phyloP scores from a whole-genome alignment of 148 eudicot genomes.

The Hydrangea macrophylla region DNA sequence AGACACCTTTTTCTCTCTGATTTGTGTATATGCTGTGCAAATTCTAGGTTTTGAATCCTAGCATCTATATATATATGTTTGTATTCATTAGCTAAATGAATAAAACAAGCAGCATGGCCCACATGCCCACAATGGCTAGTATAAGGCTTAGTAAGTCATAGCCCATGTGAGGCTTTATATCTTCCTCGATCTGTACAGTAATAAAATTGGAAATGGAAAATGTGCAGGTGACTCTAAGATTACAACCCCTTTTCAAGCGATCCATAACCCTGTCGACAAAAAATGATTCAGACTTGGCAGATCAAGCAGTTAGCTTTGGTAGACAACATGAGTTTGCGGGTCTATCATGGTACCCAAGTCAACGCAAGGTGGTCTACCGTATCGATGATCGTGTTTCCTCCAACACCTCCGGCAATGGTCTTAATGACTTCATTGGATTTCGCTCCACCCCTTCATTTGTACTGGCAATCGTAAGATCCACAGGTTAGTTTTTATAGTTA shows the following conservation, averaged over 20 bases:
- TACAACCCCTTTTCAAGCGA: conserved; percentile 66
- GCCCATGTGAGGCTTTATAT: too few relatives aligned
- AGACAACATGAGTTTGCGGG: conserved; percentile 65
- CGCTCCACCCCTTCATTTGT: conserved; percentile 36
- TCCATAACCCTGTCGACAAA: conserved; percentile 31
- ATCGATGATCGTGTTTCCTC: conserved; percentile 54
- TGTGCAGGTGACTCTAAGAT: conserved; percentile 53
- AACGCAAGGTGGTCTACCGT: conserved; percentile 42
- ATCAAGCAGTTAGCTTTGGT: conserved; percentile 43
- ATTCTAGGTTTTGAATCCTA: too few relatives aligned
- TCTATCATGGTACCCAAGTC: conserved; percentile 67
- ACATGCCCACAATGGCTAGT: too few relatives aligned
- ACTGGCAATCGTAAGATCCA: conserved; percentile 32
- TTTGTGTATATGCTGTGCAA: too few relatives aligned
- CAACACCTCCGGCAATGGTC: conserved; percentile 43
- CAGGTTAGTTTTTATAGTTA: conserved; percentile 25
- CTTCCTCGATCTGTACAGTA: too few relatives aligned
- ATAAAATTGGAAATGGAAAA: not conserved
- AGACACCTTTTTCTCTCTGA: too few relatives aligned
- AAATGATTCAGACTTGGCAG: conserved; percentile 47
- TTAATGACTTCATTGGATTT: conserved; percentile 43
- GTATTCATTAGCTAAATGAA: too few relatives aligned
- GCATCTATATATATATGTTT: too few relatives aligned
- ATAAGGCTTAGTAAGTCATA: too few relatives aligned
- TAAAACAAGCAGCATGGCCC: too few relatives aligned